Base-by-base conservation (phyloP, 192 early-diverging fungal genomes). In the Entomortierella chlamydospora region DNA sequence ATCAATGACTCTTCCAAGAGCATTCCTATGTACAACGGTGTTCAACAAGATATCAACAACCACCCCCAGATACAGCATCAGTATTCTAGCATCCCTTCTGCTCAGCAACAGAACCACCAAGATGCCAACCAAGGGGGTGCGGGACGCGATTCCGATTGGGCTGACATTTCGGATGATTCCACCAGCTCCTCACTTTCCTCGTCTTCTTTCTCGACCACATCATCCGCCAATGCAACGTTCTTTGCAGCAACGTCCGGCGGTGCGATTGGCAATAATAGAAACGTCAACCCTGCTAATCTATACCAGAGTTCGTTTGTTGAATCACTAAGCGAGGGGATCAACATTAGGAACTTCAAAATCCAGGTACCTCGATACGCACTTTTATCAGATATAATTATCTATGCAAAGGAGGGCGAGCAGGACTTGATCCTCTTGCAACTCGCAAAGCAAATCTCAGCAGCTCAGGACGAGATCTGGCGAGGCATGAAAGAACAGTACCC, bases 301-400 rank as follows among this genome's bases (percentile, higher is more conserved):
- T 45, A 61, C 39, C 45, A 42, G 28, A 52, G 49, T 25, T 61
- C 72, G 60, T 74, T 80, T 62, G 17, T 73, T 31, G n/a, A 70
- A 31, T 70, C 64, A 15, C 39, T 72, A 12, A 70, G 73, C n/a
- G 79, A 81, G 25, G 87, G 84, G 23, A 84, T 88, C 72, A 84
- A 88, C 56, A 71, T 88, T 57, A 73, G 87, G 29, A 88, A 88
- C 72, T 88, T 88, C 61, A 85, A 81, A 53, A 84, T 86, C 42
- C 87, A 88, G 43, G 81, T 84, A 15, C 71, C 74, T 28, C 68
- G 85, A 43, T 88, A 85, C 57, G 87, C 83, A 15, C 78, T 85
- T 2, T 55, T 88, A 22, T 83, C 78, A 18, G 87, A 88, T 58
- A 72, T 88, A 29, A 61, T 88, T 20, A 51, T 88, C 25, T 88